phyloP scores from a whole-genome alignment of 331 rosid species.

The Ulmus americana region DNA sequence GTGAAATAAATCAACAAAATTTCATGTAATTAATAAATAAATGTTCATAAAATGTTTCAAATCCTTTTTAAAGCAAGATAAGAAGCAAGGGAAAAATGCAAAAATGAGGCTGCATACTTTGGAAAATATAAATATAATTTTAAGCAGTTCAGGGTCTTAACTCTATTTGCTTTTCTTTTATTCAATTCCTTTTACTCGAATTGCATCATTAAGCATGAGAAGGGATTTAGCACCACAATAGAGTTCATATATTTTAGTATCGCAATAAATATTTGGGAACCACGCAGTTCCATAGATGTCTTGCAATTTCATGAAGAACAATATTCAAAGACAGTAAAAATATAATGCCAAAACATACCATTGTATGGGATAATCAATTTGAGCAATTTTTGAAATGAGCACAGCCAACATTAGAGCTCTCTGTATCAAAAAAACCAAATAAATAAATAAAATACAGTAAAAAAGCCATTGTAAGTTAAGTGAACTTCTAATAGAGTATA shows the following conservation, averaged over 20 bases:
- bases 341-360: conserved; percentile 43
- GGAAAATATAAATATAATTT: too few relatives aligned
- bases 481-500: background rate
- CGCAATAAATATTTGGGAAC: too few relatives aligned
- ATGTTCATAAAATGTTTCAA: conserved; percentile 8
- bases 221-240: too few relatives aligned
- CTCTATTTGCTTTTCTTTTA: too few relatives aligned
- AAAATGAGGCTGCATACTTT: too few relatives aligned
- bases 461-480: background rate
- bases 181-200: too few relatives aligned
- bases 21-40: conserved; percentile 23
- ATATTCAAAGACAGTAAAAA: conserved; percentile 2
- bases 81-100: too few relatives aligned
- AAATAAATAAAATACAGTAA: conserved; percentile 14
- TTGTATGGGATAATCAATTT: conserved; percentile 87
- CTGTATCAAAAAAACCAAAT: conserved; percentile 36
- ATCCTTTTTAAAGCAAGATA: background rate
- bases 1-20: conserved; percentile 28
- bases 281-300: background rate
- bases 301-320: background rate
- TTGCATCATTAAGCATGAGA: too few relatives aligned
- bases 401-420: conserved; percentile 82
- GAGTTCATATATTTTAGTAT: too few relatives aligned
- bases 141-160: too few relatives aligned
- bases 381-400: conserved; percentile 85